Conservation (phyloP, 139 green algal species). For the Trebouxia sp. region DNA sequence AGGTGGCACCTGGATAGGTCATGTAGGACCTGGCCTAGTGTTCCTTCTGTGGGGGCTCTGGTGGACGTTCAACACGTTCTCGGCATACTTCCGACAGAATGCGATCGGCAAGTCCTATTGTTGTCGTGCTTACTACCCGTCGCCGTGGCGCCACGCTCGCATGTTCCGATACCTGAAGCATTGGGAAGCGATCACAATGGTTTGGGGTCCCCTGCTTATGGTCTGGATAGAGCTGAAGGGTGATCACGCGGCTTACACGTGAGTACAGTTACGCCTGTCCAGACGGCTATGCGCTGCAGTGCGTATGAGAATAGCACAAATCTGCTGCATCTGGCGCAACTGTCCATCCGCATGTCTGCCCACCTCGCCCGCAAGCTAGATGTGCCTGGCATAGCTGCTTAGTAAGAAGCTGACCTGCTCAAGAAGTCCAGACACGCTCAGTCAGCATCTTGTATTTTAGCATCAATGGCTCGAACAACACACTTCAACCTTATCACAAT, state of each 20-base stretch:
- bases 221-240: constrained; percentile 23
- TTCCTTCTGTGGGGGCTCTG: constrained; percentile 32
- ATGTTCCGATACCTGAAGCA: background rate
- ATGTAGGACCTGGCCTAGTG: constrained; percentile 27
- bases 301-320: too few relatives aligned
- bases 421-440: too few relatives aligned
- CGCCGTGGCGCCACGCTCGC: background rate
- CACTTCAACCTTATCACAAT: too few relatives aligned
- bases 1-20: constrained; percentile 10
- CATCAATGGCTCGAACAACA: too few relatives aligned
- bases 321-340: too few relatives aligned
- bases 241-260: constrained; percentile 5
- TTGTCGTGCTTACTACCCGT: background rate
- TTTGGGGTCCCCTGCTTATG: constrained; percentile 8
- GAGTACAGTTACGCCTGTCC: background rate
- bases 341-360: too few relatives aligned
- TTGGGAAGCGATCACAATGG: background rate
- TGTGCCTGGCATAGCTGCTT: background rate
- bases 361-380: too few relatives aligned
- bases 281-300: background rate
- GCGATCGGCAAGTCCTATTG: background rate
- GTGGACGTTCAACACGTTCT: constrained; percentile 7
- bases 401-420: too few relatives aligned
- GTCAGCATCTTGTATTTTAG: too few relatives aligned
- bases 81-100: background rate